Evolutionary conservation across 2,329 filamentous ascomycete genomes (phyloP), one percentile per base, ranked within the genome.

Genomic region (Sporothrix brunneoviolacea): DNA sequence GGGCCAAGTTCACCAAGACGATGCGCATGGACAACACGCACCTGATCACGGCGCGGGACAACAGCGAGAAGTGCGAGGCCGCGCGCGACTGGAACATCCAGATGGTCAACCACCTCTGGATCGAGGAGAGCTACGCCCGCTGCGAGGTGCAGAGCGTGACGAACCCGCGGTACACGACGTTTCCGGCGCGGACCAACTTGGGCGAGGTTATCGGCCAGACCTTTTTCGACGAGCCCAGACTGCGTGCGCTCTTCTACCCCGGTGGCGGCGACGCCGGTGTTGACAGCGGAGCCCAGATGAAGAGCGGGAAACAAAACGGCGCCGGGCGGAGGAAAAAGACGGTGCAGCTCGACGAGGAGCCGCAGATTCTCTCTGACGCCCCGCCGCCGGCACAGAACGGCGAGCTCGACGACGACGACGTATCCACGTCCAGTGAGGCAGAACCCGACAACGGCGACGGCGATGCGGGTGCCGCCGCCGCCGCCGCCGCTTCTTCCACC

Each of bases 1-100:
- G 93, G 15, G 91, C 88, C 8, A 84, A 86, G 55, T 97, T 89
- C 63, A 98, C 93, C 27, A 95, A 94, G 70, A 94, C 89, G 0
- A 87, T 98, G 82, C 94, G 89, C 66, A 82, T 86, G 58, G 90
- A 96, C 55, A 97, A 98, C 65, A 97, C 91, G 0, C 93, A 98
- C 68, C 79, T 98, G 1, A 85, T 98, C 60, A 95, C 91, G 0
- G 93, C 93, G 4, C 86, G 95, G 59, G 82, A 84, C 52, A 82
- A 82, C 51, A 94, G 91, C 62, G 93, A 97, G 63, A 98, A 98
- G 68, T 96, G 88, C 65, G 83, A 86, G 33, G 93, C 93, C 1
- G 93, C 93, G 0, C 80, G 82, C 54, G 93, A 97, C 68, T 98
- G 93, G 93, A 85, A 86, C 48, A 84, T 97, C 49, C 73, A 89